Conservation (phyloP, 2,329 filamentous ascomycete genomes). For the Biscogniauxia marginata region DNA sequence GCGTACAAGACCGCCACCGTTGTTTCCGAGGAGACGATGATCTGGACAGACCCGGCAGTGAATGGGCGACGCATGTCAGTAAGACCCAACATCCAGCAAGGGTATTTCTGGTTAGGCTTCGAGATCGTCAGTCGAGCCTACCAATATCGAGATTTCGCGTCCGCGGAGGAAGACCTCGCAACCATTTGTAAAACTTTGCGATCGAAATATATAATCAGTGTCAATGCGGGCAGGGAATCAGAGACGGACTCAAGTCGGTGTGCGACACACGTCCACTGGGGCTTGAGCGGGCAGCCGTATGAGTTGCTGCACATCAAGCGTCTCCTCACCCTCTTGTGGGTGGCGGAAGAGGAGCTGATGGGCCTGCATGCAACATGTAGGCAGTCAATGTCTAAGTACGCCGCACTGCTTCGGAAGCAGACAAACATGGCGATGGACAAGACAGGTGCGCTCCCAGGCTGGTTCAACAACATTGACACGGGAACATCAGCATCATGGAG, state of each 20-base stretch:
- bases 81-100: slow-evolving; percentile 6
- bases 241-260: slow-evolving; percentile 10
- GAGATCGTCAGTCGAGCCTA: slow-evolving; percentile 16
- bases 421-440: slow-evolving; percentile 14
- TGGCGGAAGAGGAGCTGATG: slow-evolving; percentile 14
- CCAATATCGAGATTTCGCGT: slow-evolving; percentile 7
- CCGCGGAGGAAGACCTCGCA: slow-evolving; percentile 9
- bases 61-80: slow-evolving; percentile 13
- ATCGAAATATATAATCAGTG: slow-evolving; percentile 8
- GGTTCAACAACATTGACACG: slow-evolving; percentile 3
- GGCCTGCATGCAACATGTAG: slow-evolving; percentile 14
- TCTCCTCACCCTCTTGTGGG: slow-evolving; percentile 16
- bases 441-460: slow-evolving; percentile 7
- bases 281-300: slow-evolving; percentile 10
- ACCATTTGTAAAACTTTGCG: slow-evolving; percentile 6
- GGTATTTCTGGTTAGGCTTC: slow-evolving; percentile 18
- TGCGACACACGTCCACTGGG: slow-evolving; percentile 15
- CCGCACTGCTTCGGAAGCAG: slow-evolving; percentile 10
- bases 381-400: slow-evolving; percentile 11
- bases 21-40: slow-evolving; percentile 18
- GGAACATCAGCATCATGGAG: slow-evolving; percentile 6
- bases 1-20: slow-evolving; percentile 12
- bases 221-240: slow-evolving; percentile 15
- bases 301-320: slow-evolving; percentile 9
- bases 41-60: slow-evolving; percentile 14